These are phyloP conservation scores for Phlebiopsis flavidoalba DNA, from an alignment of 768 basidiomycete species.

Conservation along the genomic window DNA sequence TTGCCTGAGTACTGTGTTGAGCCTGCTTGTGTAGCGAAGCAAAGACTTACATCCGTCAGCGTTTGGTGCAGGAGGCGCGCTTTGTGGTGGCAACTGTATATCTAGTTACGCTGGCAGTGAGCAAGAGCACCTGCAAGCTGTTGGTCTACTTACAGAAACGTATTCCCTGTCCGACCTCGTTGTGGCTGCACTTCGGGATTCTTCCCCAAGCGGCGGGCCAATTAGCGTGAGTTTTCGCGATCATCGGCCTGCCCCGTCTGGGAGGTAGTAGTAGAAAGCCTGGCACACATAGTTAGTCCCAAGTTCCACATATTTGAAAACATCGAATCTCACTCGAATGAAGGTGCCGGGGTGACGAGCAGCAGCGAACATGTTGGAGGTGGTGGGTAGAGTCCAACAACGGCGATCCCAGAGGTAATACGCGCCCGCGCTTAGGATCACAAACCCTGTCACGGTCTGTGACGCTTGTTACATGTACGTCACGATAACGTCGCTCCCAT, in stretches of 20 bases:
- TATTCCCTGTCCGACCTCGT: conserved; percentile 79
- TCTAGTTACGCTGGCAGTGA: conserved; percentile 29
- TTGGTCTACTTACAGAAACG: conserved; percentile 48
- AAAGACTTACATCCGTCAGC: conserved; percentile 53
- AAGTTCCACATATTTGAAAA: not conserved
- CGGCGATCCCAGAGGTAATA: not conserved
- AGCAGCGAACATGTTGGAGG: conserved; percentile 43
- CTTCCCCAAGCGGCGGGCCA: conserved; percentile 62
- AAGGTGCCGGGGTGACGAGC: conserved; percentile 40
- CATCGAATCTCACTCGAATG: conserved; percentile 39
- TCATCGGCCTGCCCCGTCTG: conserved; percentile 48
- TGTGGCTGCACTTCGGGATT: conserved; percentile 65
- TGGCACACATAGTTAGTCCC: conserved; percentile 22
- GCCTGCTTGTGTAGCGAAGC: not conserved
- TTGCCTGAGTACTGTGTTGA: not conserved
- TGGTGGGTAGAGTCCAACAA: not conserved
- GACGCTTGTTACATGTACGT: not conserved
- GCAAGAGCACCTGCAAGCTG: not conserved
- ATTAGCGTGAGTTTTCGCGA: conserved; percentile 76
- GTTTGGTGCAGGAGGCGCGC: conserved; percentile 50
- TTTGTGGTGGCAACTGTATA: conserved; percentile 76
- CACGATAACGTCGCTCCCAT: not conserved
- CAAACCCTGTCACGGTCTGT: not conserved
- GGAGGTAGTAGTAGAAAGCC: conserved; percentile 64
- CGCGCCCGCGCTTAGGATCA: not conserved